Evolutionary conservation across 371 early-diverging fungal genomes (phyloP).

Genomic region (Mucor plumbeus): DNA sequence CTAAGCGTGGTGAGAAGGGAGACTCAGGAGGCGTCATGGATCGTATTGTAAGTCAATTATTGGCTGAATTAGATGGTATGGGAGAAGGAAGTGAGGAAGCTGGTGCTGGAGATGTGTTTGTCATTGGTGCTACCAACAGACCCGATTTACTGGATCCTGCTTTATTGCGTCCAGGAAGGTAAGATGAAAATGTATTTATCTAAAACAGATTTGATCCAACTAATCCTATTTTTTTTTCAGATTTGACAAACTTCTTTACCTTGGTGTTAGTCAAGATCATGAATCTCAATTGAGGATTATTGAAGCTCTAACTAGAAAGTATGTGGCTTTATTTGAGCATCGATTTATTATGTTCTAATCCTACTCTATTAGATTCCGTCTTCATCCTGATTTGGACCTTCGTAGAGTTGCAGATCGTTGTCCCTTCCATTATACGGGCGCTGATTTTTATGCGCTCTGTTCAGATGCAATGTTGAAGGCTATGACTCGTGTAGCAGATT

Average conservation of each 20-base stretch:
- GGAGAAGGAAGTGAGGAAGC: constrained; percentile 54
- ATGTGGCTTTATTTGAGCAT: constrained; percentile 12
- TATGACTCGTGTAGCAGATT: constrained; percentile 85
- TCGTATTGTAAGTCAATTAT: constrained; percentile 93
- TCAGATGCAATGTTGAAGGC: constrained; percentile 97
- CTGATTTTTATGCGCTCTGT: constrained; percentile 97
- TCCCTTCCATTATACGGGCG: constrained; percentile 94
- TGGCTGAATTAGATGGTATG: constrained; percentile 97
- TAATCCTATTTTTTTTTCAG: constrained; percentile 35
- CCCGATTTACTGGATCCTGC: constrained; percentile 99
- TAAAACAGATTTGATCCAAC: not conserved
- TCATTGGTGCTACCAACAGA: constrained; percentile 99
- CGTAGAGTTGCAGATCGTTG: constrained; percentile 78
- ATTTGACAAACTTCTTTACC: constrained; percentile 95
- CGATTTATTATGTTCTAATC: not conserved
- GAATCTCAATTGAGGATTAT: constrained; percentile 88
- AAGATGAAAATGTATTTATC: not conserved
- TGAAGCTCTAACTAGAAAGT: constrained; percentile 93
- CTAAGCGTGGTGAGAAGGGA: constrained; percentile 95
- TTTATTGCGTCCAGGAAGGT: constrained; percentile 59
- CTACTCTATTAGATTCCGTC: constrained; percentile 65
- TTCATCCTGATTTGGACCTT: constrained; percentile 80
- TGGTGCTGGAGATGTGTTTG: constrained; percentile 93
- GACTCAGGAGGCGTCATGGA: constrained; percentile 99
- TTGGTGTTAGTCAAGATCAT: constrained; percentile 90